Evolutionary conservation across 352 stramenopile genomes (phyloP).

Genomic region (Phytophthora pseudosyringae): DNA sequence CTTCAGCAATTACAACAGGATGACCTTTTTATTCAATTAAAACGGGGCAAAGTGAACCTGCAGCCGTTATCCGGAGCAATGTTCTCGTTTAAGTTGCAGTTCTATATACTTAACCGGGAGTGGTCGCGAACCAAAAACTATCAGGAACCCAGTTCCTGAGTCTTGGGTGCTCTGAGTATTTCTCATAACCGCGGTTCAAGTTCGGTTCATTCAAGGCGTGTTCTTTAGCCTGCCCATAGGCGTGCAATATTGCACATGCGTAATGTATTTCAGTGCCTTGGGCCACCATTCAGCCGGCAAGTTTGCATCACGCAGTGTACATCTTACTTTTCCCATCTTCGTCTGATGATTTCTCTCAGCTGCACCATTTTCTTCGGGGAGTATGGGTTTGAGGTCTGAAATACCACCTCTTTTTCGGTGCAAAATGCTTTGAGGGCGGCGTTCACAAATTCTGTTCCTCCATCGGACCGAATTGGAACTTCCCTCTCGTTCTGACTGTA

Average conservation of each 20-base stretch:
- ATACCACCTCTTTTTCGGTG: not conserved
- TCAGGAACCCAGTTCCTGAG: too few relatives aligned
- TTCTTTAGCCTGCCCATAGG: slow-evolving; percentile 3
- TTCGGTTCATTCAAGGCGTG: too few relatives aligned
- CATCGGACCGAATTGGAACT: slow-evolving; percentile 1
- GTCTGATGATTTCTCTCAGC: slow-evolving; percentile 3
- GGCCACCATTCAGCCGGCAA: not conserved
- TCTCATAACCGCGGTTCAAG: too few relatives aligned
- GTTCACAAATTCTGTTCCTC: slow-evolving; percentile 8
- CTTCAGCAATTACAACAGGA: too few relatives aligned
- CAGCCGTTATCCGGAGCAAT: too few relatives aligned
- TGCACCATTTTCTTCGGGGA: slow-evolving; percentile 2
- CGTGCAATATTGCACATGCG: slow-evolving; percentile 5
- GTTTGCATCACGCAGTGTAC: not conserved
- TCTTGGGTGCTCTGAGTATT: too few relatives aligned
- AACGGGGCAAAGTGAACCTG: too few relatives aligned
- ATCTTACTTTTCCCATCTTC: not conserved
- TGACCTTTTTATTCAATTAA: too few relatives aligned
- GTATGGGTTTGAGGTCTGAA: slow-evolving; percentile 8
- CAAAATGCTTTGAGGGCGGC: not conserved
- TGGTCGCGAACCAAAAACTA: too few relatives aligned
- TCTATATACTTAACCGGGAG: too few relatives aligned
- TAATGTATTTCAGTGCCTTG: slow-evolving; percentile 2
- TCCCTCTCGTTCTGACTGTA: slow-evolving; percentile 1
- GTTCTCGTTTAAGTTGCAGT: too few relatives aligned